A percentile compares a stretch with the other conserved stretches of the same genome.
Conservation (phyloP, 495 filamentous ascomycete genomes). For the Beverwykella pulmonaria region DNA sequence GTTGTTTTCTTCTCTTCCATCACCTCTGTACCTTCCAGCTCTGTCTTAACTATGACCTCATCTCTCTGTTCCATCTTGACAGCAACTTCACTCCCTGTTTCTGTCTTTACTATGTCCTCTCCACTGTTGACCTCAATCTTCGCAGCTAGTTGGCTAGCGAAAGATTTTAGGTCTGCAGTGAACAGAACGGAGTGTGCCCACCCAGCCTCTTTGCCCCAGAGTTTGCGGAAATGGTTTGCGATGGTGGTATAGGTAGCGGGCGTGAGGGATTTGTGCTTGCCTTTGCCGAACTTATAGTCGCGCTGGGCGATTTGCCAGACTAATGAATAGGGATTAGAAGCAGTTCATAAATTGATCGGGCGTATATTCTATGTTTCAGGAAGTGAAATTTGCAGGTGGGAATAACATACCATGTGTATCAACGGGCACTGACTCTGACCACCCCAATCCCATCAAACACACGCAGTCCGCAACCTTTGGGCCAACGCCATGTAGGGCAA, state of each 20-base stretch:
- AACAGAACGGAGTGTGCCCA: slow-evolving; percentile 99
- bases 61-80: slow-evolving; percentile 29
- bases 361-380: too few species aligned
- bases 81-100: slow-evolving; percentile 31
- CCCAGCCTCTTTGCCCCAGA: slow-evolving; percentile 93
- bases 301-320: slow-evolving; percentile 97
- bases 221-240: slow-evolving; percentile 81
- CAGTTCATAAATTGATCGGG: not conserved
- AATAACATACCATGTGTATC: slow-evolving; percentile 73
- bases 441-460: slow-evolving; percentile 95
- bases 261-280: slow-evolving; percentile 80
- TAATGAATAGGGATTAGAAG: not conserved
- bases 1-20: too few species aligned
- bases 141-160: slow-evolving; percentile 64
- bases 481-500: slow-evolving; percentile 81
- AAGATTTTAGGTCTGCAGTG: slow-evolving; percentile 86
- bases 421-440: slow-evolving; percentile 91
- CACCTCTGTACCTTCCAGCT: too few species aligned
- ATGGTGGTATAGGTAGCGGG: slow-evolving; percentile 88
- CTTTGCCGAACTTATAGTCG: slow-evolving; percentile 90
- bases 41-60: too few species aligned
- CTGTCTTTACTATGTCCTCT: slow-evolving; percentile 39
- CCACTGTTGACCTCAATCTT: slow-evolving; percentile 56
- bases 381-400: not conserved
- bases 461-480: slow-evolving; percentile 98